A percentile compares a stretch with the other conserved stretches of the same genome.
Conservation (phyloP, 306 rosid species). For the Trifolium repens region DNA sequence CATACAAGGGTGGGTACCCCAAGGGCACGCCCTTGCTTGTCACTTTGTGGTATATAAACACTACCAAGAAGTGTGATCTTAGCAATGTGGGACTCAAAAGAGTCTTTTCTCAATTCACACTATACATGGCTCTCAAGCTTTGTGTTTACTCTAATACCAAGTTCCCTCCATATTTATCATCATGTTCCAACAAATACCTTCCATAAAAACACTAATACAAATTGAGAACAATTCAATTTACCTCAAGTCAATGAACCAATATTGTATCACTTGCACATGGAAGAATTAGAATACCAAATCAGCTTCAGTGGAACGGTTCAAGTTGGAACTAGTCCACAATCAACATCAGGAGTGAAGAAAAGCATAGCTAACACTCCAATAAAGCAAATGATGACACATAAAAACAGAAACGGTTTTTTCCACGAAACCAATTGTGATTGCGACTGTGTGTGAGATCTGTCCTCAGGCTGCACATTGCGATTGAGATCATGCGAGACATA, state of each 20-base stretch:
- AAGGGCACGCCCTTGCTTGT: too few species aligned
- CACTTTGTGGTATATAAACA: too few species aligned
- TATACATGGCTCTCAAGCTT: too few species aligned
- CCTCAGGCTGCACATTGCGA: constrained; percentile 40
- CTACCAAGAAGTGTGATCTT: too few species aligned
- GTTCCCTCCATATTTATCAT: too few species aligned
- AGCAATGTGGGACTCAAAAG: too few species aligned
- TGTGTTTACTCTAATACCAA: too few species aligned
- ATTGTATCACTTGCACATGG: constrained; percentile 34
- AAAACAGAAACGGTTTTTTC: constrained; percentile 45
- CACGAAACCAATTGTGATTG: constrained; percentile 30
- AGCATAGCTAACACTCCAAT: constrained; percentile 43
- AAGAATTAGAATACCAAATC: neutral
- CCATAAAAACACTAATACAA: too few species aligned
- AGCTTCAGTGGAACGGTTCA: constrained; percentile 45
- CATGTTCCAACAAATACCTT: too few species aligned
- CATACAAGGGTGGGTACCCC: too few species aligned
- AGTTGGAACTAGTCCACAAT: constrained; percentile 54
- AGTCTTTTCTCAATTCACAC: too few species aligned
- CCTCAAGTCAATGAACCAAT: constrained; percentile 12
- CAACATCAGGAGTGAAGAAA: constrained; percentile 47
- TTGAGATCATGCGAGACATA: constrained; percentile 49
- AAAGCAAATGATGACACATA: constrained; percentile 55
- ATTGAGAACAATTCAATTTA: constrained; percentile 4
- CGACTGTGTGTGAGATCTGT: constrained; percentile 39